Evolutionary conservation across 2,329 filamentous ascomycete genomes (phyloP).

Genomic region (Fusarium oxysporum): DNA sequence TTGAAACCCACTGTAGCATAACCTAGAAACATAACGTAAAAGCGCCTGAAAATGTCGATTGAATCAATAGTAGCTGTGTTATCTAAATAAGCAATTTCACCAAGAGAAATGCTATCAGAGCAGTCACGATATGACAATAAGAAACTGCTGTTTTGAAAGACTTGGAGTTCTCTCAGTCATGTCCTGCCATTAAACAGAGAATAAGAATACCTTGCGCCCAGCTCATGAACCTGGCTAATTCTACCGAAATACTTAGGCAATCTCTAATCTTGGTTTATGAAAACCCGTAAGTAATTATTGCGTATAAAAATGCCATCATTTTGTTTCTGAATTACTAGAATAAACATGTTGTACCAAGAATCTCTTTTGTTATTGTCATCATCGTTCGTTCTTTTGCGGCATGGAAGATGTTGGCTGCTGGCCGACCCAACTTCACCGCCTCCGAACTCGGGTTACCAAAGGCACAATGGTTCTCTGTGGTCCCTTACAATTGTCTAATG

Average conservation of each 20-base stretch:
- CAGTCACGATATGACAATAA: neutral
- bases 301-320: neutral
- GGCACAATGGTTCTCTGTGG: neutral
- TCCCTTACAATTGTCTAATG: neutral
- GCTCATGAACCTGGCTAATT: neutral
- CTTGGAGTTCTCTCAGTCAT: neutral
- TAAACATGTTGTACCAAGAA: neutral
- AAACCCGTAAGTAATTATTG: neutral
- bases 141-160: neutral
- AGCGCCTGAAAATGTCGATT: neutral
- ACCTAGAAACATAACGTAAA: slow-evolving; percentile 41
- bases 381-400: slow-evolving; percentile 1
- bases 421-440: slow-evolving; percentile 21
- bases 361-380: neutral
- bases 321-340: too few relatives aligned
- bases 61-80: too few relatives aligned
- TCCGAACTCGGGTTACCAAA: neutral
- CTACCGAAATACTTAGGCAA: neutral
- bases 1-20: slow-evolving; percentile 19
- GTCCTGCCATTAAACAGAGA: neutral
- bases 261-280: neutral
- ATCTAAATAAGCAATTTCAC: neutral
- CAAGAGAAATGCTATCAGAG: neutral
- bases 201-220: neutral
- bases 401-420: neutral